These are phyloP conservation scores for Penicillium pulvis DNA, from an alignment of 495 filamentous ascomycete species.

Conservation along the genomic window DNA sequence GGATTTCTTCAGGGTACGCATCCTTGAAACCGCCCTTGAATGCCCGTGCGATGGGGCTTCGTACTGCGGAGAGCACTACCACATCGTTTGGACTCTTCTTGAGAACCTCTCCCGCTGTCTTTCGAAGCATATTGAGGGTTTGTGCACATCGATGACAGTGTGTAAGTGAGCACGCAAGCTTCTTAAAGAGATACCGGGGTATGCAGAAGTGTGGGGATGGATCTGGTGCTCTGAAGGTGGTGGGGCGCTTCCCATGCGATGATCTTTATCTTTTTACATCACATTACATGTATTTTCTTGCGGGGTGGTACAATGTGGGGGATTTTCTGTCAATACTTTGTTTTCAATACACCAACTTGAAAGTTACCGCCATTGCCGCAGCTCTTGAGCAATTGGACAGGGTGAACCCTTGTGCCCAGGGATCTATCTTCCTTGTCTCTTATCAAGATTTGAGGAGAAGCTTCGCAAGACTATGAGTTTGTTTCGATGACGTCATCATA, in stretches of 20 bases:
- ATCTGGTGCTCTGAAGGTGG: neutral
- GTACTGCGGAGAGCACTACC: constrained; percentile 85
- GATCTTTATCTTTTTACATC: neutral
- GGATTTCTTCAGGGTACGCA: constrained; percentile 89
- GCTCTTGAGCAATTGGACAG: neutral
- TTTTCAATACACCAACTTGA: neutral
- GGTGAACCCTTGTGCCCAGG: no score
- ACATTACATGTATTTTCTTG: neutral
- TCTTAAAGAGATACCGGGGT: neutral
- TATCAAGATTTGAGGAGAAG: neutral
- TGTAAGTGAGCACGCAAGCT: neutral
- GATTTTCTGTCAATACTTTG: neutral
- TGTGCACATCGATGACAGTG: neutral
- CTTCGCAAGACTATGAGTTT: neutral
- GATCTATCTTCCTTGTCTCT: no score
- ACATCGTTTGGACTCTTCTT: constrained; percentile 80
- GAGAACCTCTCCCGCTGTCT: constrained; percentile 56
- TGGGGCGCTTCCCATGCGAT: neutral
- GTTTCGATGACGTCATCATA: neutral
- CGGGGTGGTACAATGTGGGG: neutral
- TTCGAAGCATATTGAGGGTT: neutral
- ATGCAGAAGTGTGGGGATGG: neutral
- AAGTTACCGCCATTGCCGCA: neutral
- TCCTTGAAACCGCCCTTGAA: constrained; percentile 83
- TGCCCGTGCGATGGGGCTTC: constrained; percentile 83